phyloP scores from a whole-genome alignment of 305 asterid genomes.

The Galium porrigens region DNA sequence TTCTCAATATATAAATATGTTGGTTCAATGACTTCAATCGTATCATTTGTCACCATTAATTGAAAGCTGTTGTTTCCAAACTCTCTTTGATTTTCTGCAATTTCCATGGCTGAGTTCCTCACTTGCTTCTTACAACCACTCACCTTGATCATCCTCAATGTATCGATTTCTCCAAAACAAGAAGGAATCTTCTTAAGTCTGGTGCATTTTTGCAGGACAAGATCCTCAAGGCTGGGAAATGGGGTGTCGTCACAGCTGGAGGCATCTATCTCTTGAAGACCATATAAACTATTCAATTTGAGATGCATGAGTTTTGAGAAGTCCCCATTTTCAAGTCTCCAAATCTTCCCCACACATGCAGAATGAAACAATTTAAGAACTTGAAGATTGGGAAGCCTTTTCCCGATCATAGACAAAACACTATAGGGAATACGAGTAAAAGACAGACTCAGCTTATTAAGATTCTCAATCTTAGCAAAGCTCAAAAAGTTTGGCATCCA shows the following conservation, averaged over 20 bases:
- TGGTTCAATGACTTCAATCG: too few species aligned
- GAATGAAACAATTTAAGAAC: neutral
- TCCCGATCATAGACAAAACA: neutral
- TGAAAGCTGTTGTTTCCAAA: too few species aligned
- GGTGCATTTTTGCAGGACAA: neutral
- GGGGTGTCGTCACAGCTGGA: neutral
- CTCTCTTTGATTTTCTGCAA: too few species aligned
- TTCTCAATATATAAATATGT: too few species aligned
- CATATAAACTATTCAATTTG: neutral
- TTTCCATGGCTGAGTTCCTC: too few species aligned
- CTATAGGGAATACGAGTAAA: neutral
- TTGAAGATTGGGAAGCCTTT: constrained; percentile 5
- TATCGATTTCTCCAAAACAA: neutral
- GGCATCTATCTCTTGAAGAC: neutral
- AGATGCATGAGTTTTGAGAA: neutral
- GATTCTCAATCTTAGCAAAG: neutral
- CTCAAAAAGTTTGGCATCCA: neutral
- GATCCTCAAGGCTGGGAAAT: neutral
- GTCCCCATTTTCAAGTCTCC: neutral
- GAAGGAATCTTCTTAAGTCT: neutral
- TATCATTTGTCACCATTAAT: too few species aligned
- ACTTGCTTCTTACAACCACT: too few species aligned
- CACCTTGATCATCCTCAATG: neutral
- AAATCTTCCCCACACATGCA: neutral
- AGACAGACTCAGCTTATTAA: neutral